Conservation (phyloP, 2,329 filamentous ascomycete species). For the Xylariaceae sp. region DNA sequence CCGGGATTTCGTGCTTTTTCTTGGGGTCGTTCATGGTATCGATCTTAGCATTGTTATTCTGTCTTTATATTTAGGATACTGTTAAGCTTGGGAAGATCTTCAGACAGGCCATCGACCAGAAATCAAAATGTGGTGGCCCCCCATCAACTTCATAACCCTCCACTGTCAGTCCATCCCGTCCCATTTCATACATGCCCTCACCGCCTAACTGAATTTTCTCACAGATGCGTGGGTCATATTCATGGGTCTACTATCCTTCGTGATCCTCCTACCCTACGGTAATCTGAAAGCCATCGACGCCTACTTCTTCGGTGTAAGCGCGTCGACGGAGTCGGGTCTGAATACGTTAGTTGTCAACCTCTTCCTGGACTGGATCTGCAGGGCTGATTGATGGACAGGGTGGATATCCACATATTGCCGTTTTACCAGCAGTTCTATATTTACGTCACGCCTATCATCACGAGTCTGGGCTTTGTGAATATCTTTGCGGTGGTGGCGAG, state of each 20-base stretch:
- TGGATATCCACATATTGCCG: background rate
- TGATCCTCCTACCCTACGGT: background rate
- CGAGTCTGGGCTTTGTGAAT: background rate
- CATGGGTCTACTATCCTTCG: background rate
- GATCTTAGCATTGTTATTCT: no score
- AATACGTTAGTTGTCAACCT: background rate
- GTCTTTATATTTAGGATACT: no score
- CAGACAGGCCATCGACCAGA: background rate
- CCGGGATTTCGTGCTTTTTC: no score
- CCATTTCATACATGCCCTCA: background rate
- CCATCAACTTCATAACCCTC: background rate
- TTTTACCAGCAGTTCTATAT: background rate
- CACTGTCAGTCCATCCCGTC: background rate
- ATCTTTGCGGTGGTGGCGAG: background rate
- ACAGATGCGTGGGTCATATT: background rate
- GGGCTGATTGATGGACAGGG: background rate
- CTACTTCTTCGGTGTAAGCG: background rate
- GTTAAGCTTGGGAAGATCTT: no score
- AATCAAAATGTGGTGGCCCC: background rate
- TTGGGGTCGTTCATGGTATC: no score
- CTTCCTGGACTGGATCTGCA: background rate
- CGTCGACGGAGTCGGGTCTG: background rate
- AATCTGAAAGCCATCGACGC: background rate
- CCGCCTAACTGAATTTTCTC: background rate
- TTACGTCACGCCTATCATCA: background rate